phyloP scores from a whole-genome alignment of 1,284 basidiomycete genomes.

The Ganoderma boninense region DNA sequence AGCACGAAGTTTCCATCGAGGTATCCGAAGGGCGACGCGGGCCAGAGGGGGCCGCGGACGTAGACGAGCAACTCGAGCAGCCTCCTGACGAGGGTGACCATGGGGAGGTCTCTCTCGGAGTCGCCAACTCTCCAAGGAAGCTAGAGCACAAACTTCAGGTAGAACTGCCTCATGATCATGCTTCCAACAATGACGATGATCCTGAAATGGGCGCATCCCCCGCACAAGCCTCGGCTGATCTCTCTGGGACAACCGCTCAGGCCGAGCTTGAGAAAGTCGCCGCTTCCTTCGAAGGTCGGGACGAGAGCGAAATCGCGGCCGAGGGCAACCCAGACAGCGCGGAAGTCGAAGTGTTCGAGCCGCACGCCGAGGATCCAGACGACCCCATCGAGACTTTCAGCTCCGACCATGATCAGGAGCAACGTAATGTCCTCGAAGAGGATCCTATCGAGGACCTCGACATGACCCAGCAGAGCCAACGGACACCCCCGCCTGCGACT shows the following conservation, averaged over 20 bases:
- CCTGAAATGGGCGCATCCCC: neutral
- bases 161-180: neutral
- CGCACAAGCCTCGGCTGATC: neutral
- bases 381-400: constrained; percentile 36
- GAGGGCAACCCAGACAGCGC: neutral
- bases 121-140: neutral
- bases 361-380: constrained; percentile 25
- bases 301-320: constrained; percentile 1
- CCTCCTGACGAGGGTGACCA: neutral
- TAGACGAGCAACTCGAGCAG: neutral
- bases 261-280: constrained; percentile 4
- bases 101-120: neutral
- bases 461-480: constrained; percentile 34
- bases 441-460: constrained; percentile 38
- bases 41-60: neutral
- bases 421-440: constrained; percentile 15
- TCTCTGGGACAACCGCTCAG: constrained; percentile 5
- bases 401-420: constrained; percentile 21
- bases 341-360: constrained; percentile 14
- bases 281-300: neutral
- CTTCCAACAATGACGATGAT: constrained; percentile 6
- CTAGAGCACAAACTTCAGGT: neutral
- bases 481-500: constrained; percentile 33
- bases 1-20: constrained; percentile 6
- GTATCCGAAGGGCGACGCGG: neutral